Percentiles rank a stretch among this genome's conserved stretches.
phyloP scores from a whole-genome alignment of 331 rosid species.

The Malus hybrid region DNA sequence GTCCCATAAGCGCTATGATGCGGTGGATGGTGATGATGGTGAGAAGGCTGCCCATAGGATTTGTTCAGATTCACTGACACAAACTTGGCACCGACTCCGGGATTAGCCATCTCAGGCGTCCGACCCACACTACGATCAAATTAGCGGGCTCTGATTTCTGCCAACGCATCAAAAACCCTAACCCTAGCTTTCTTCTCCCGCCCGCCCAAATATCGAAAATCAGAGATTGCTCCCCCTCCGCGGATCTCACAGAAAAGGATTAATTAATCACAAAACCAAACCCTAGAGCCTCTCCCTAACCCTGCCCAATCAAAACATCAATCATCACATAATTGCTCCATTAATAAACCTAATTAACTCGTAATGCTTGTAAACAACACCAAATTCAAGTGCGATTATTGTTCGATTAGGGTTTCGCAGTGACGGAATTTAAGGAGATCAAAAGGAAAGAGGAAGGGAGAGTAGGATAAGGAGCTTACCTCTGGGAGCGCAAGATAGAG shows the following conservation, averaged over 20 bases:
- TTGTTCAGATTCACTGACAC: constrained; percentile 92
- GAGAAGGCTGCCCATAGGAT: constrained; percentile 76
- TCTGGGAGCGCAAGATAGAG: constrained; percentile 29
- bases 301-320: constrained; percentile 24
- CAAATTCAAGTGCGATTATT: neutral
- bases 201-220: constrained; percentile 13
- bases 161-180: constrained; percentile 73
- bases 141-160: constrained; percentile 33
- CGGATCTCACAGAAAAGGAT: constrained; percentile 23
- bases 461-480: constrained; percentile 22
- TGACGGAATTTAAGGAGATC: neutral
- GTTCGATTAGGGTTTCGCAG: constrained; percentile 37
- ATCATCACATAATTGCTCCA: neutral
- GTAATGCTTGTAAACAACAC: neutral
- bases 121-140: constrained; percentile 27
- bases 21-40: constrained; percentile 34
- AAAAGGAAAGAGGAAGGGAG: neutral
- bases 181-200: constrained; percentile 17
- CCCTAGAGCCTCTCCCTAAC: constrained; percentile 21
- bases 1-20: constrained; percentile 44
- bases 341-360: neutral
- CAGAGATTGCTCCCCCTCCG: constrained; percentile 2
- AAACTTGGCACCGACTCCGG: constrained; percentile 72
- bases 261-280: neutral
- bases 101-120: constrained; percentile 77